Base-by-base conservation (phyloP, 352 stramenopile genomes). In the Phytophthora idaei region DNA sequence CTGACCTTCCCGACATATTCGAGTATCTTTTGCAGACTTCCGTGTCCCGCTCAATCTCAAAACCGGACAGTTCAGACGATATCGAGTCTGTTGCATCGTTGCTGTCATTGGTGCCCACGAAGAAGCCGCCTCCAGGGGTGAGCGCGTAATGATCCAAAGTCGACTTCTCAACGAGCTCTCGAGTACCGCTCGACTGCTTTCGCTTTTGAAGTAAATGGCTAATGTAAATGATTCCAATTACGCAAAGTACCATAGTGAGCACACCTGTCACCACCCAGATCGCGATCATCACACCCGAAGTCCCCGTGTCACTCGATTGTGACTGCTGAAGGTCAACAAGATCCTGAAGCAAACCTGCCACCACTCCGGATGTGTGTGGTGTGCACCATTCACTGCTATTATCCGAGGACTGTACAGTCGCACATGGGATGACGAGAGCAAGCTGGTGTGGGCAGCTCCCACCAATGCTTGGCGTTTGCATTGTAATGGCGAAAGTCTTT, bases 381-480 rank as follows among this genome's bases (percentile, higher is more conserved):
- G 61, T 27, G 39, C 80, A 89, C 80, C 80, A 89, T 55, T 73
- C 52, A 3, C 29, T 67, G 37, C 29, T 66, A 25, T 61, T 73
- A 25, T 37, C 41, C 12, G 53, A 52, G 6, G 47, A 56, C 25
- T 71, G 25, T 9, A 73, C 67, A 29, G 47, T 68, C 2, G 64
- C 68, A 44, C 80, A 89, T 9, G 80, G 80, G 39, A 85, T 76
- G 12, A 78, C 71, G 11, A 86, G 50, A 9, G 56, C 70, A 49
- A 74, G 55, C 28, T 73, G 61, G 3, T 45, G 31, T 2, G 67
- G 64, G 54, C 77, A 89, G 2, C 42, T 54, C 4, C 31, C 61
- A 12, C 8, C 37, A 14, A 31, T 60, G 14, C 25, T 61, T 15
- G 55, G 17, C 25, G 44, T 36, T 44, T 70, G 67, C 51, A 73